Base-by-base conservation (phyloP, 352 stramenopile species). In the Phytopythium delawarense region DNA sequence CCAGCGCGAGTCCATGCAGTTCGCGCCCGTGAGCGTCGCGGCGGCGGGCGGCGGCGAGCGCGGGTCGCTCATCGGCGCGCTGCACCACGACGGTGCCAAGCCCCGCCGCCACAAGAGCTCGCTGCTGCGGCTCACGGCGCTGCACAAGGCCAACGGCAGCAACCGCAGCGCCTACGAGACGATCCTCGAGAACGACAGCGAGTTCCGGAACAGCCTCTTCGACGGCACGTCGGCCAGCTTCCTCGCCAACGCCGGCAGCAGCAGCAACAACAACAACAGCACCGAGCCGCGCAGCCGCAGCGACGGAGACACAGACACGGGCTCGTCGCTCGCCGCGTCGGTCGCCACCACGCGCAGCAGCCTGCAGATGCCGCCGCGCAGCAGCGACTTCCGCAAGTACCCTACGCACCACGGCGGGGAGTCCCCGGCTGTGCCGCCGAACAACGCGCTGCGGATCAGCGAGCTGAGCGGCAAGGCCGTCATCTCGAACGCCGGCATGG, bases 1-100 rank as follows among this genome's bases (percentile, higher is more conserved):
- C 44, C 72, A 79, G 37, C 69, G 72, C 2, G 72, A 79, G 51
- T 79, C 72, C 23, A 75, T 79, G 16, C 57, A 76, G 35, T 76
- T 75, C 37, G 72, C 54, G 35, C 54, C 35, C 13, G 25, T 59
- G 37, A 30, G 16, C n/a, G 35, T 39, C 54, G 20, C 21, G 18
- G 37, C 35, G n/a, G 18, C 35, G 9, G 37, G 35, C 9, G 54
- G 35, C 21, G 54, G 54, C 12, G 54, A 59, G 21, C 34, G 37
- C 23, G 54, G 54, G 4, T 59, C 54, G 9, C 21, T 59, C 4
- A 23, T 37, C 20, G 54, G 35, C 20, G 23, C 12, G 35, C 53
- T 46, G 28, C 52, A 23, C 21, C 52, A 20, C 16, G 52, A 46
- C 20, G 30, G 21, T 34, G 34, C 21, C 52, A 58, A 42, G 53